These are phyloP conservation scores for Cetraspora pellucida DNA, from an alignment of 192 early-diverging fungal genomes.

Conservation along the genomic window DNA sequence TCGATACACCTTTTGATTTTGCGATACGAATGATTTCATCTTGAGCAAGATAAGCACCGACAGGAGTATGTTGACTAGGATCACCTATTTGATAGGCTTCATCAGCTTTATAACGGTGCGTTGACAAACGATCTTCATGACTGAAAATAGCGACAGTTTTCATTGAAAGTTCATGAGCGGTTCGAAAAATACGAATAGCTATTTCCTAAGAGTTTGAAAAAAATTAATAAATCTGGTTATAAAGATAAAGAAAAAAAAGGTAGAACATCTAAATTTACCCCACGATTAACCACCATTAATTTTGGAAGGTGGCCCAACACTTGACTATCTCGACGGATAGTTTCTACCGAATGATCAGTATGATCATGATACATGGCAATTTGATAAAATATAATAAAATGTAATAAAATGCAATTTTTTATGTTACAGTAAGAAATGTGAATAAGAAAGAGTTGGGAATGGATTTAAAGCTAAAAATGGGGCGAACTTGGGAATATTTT, in stretches of 20 bases:
- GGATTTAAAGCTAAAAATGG: too few relatives aligned
- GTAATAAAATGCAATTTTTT: too few relatives aligned
- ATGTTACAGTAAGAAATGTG: too few relatives aligned
- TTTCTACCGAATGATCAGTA: constrained; percentile 52
- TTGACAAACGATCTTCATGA: constrained; percentile 86
- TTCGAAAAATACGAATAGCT: constrained; percentile 91
- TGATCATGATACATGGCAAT: not conserved
- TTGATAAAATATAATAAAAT: too few relatives aligned
- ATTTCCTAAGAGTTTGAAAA: constrained; percentile 68
- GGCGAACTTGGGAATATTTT: too few relatives aligned
- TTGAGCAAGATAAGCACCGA: constrained; percentile 94
- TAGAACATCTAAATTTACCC: constrained; percentile 39
- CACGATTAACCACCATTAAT: constrained; percentile 55
- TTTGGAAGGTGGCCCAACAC: constrained; percentile 51
- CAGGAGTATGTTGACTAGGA: constrained; percentile 78
- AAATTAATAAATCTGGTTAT: not conserved
- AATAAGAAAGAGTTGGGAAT: too few relatives aligned
- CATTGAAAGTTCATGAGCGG: constrained; percentile 90
- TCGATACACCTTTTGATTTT: constrained; percentile 73
- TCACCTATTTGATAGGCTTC: constrained; percentile 95
- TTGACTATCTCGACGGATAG: constrained; percentile 51
- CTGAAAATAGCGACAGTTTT: constrained; percentile 87
- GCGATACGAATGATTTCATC: constrained; percentile 92
- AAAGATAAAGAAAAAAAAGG: not conserved
- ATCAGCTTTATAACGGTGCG: constrained; percentile 96